phyloP scores from a whole-genome alignment of 345 rosid genomes.

The Garcia nutans region DNA sequence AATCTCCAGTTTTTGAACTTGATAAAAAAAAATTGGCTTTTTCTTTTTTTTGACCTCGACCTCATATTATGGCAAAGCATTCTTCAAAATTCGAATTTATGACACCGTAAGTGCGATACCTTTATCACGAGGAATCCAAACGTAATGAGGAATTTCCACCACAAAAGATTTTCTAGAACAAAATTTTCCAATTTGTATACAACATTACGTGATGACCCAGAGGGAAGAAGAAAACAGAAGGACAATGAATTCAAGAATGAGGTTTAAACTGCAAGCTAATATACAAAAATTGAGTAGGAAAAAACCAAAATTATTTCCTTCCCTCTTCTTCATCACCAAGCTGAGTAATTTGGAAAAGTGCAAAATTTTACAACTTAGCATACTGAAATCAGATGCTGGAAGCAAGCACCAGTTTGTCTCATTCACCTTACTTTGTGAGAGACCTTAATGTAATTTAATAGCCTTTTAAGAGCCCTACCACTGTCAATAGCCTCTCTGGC shows the following conservation, averaged over 20 bases:
- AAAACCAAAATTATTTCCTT: not conserved
- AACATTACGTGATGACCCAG: not conserved
- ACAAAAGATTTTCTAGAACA: not conserved
- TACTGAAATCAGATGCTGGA: not conserved
- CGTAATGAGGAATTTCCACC: not conserved
- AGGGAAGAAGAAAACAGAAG: not conserved
- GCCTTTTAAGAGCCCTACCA: conserved; percentile 72
- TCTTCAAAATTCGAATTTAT: not conserved
- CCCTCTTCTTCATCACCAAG: not conserved
- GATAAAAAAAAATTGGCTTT: not conserved
- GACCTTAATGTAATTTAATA: conserved; percentile 73
- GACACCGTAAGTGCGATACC: too few relatives aligned
- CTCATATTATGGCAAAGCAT: not conserved
- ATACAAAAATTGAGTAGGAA: not conserved
- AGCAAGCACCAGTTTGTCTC: not conserved
- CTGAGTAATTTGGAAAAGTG: not conserved
- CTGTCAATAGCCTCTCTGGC: conserved; percentile 92
- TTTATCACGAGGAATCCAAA: not conserved
- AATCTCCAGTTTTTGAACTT: too few relatives aligned
- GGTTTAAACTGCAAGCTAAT: not conserved
- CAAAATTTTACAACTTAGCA: conserved; percentile 3
- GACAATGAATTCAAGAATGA: not conserved
- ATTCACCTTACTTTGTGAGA: conserved; percentile 45
- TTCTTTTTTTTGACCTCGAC: not conserved
- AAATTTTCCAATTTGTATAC: too few relatives aligned